These are phyloP conservation scores for Vitis hybrid DNA, from an alignment of 177 flowering plant species.

Conservation along the genomic window DNA sequence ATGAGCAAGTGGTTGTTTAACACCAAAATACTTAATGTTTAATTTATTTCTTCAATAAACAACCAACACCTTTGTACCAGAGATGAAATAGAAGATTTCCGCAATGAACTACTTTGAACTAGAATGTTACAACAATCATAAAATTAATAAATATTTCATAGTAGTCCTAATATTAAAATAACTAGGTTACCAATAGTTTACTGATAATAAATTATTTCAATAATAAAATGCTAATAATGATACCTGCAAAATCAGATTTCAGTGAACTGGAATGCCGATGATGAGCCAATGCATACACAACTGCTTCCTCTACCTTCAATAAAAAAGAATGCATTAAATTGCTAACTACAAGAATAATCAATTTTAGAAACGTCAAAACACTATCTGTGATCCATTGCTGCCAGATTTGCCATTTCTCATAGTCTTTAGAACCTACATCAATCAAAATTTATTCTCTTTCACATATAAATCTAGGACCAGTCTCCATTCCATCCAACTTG, in stretches of 20 bases:
- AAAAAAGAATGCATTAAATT: constrained; percentile 4
- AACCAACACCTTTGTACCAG: too few species aligned
- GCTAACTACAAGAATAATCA: constrained; percentile 2
- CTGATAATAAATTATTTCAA: background rate
- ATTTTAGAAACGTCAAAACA: background rate
- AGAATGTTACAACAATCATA: too few species aligned
- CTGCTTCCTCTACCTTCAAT: constrained; percentile 78
- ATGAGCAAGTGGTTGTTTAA: background rate
- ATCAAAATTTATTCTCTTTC: background rate
- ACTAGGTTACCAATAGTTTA: background rate
- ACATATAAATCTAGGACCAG: background rate
- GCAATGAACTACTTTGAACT: too few species aligned
- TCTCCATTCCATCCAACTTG: background rate
- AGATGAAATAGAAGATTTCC: too few species aligned
- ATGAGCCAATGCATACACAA: constrained; percentile 67
- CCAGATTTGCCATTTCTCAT: too few species aligned
- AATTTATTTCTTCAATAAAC: too few species aligned
- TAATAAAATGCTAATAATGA: background rate
- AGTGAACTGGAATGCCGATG: constrained; percentile 42
- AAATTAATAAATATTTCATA: background rate
- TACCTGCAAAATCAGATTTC: constrained; percentile 36
- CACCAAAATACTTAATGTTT: background rate
- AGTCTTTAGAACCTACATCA: background rate
- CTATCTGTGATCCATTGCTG: too few species aligned
- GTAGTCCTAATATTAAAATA: background rate